These are phyloP conservation scores for Boletus coccyginus DNA, from an alignment of 768 basidiomycete species.

Conservation along the genomic window DNA sequence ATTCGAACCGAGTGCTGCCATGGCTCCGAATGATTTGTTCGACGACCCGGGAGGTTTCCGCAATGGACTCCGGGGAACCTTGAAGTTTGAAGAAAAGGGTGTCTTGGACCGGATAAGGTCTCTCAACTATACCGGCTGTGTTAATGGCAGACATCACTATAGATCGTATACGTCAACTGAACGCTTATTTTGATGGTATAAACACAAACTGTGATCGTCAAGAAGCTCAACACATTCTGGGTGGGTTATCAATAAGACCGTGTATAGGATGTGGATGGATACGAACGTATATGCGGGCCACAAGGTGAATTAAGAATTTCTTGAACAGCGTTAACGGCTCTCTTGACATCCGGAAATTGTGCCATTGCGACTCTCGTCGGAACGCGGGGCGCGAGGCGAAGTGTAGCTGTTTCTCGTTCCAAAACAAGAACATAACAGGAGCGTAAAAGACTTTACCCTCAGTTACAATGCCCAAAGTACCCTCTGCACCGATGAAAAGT, in stretches of 20 bases:
- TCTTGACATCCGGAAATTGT: constrained; percentile 76
- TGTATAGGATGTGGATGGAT: neutral
- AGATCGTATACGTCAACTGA: neutral
- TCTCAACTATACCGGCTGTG: constrained; percentile 55
- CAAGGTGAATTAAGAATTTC: constrained; percentile 70
- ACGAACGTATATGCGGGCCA: constrained; percentile 72
- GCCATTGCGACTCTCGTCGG: constrained; percentile 88
- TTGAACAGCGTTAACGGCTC: constrained; percentile 77
- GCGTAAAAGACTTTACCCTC: constrained; percentile 47
- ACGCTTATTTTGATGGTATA: neutral
- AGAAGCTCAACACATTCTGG: constrained; percentile 86
- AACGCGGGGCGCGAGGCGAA: constrained; percentile 75
- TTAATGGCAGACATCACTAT: constrained; percentile 80
- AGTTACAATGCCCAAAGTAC: constrained; percentile 86
- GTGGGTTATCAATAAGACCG: neutral
- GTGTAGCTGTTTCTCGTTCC: constrained; percentile 52
- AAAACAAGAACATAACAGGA: neutral
- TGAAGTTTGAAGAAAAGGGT: constrained; percentile 93
- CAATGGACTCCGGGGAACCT: constrained; percentile 60
- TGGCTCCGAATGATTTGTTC: constrained; percentile 64
- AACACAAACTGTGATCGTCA: constrained; percentile 63
- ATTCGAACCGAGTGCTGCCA: constrained; percentile 64
- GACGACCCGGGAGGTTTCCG: constrained; percentile 56
- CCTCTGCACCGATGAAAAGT: constrained; percentile 87
- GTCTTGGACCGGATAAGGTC: constrained; percentile 66